Evolutionary conservation across 257 asterid genomes (phyloP), one percentile per base, ranked within the genome.

Genomic region (Primulina tabacum): DNA sequence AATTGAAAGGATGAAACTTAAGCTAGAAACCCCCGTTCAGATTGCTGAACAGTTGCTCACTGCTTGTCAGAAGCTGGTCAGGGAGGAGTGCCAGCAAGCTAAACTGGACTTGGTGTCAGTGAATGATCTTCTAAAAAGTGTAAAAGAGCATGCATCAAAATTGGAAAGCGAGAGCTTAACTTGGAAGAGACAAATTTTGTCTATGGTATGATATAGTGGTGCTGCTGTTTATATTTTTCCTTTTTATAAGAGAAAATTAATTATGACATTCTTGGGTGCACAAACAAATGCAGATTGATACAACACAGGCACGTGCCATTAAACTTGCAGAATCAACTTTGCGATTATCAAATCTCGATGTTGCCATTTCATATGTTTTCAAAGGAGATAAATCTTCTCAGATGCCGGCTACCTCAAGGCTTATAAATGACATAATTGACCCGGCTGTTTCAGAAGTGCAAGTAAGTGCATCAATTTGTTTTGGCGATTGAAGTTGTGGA

Each of bases 21-120:
- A 91, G 84, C 89, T 91, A 61, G 93, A 86, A 83, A 91, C 99
- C 17, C 99, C 99, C 20, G 88, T 89, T 71, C 76, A 78, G 79
- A 91, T 94, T 75, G 92, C 96, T 8, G 93, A 91, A 73, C 86
- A 75, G 75, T 76, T 94, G 35, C 87, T 91, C 74, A 81, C 87
- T 77, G 83, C 97, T 76, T 86, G 95, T 84, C 95, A 84, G 73
- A 87, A 80, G 77, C 82, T 84, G 73, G 87, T 83, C 79, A 83
- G 86, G 62, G 88, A 82, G 81, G 97, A 94, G 79, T 73, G 65
- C 72, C 89, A 81, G 77, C 85, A 81, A 76, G 95, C 93, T 35
- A 80, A 87, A 78, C 79, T 67, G 75, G 99, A 94, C 80, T 70
- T 91, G 79, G 75, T 73, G 75, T 76, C 74, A 56, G 85, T 89